Percentiles rank a stretch among this genome's conserved stretches.
Conservation (phyloP, 768 basidiomycete species). For the Mycena floridula region DNA sequence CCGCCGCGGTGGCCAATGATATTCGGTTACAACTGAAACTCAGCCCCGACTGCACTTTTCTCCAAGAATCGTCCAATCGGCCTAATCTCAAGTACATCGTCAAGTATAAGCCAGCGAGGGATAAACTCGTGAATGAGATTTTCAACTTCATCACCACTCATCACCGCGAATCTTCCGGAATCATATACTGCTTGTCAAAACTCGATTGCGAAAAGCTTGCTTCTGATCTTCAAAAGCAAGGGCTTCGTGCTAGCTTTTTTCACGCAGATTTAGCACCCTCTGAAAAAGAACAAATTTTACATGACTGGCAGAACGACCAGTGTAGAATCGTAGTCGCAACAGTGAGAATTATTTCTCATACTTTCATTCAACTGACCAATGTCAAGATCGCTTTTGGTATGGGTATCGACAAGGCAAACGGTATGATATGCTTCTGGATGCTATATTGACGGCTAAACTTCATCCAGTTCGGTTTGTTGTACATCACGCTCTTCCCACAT, state of each 20-base stretch:
- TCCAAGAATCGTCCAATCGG: conserved; percentile 88
- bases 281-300: conserved; percentile 58
- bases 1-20: conserved; percentile 67
- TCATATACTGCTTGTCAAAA: conserved; percentile 78
- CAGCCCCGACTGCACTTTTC: conserved; percentile 39
- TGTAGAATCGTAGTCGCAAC: conserved; percentile 90
- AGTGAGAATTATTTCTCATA: conserved; percentile 32
- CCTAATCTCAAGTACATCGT: conserved; percentile 78
- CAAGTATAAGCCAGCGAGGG: conserved; percentile 32
- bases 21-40: conserved; percentile 70
- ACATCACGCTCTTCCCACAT: conserved; percentile 76
- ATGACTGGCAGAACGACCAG: conserved; percentile 67
- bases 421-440: conserved; percentile 26
- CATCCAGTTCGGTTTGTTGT: conserved; percentile 88
- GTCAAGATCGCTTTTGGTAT: conserved; percentile 90
- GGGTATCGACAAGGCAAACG: conserved; percentile 88
- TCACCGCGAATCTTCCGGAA: conserved; percentile 59
- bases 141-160: conserved; percentile 56
- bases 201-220: conserved; percentile 80
- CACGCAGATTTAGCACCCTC: conserved; percentile 70
- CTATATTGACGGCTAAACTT: not conserved
- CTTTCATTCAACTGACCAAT: not conserved
- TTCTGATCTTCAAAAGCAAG: conserved; percentile 49
- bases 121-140: conserved; percentile 51
- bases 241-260: conserved; percentile 67